phyloP scores from a whole-genome alignment of 306 rosid genomes.

The Crotalaria pallida region DNA sequence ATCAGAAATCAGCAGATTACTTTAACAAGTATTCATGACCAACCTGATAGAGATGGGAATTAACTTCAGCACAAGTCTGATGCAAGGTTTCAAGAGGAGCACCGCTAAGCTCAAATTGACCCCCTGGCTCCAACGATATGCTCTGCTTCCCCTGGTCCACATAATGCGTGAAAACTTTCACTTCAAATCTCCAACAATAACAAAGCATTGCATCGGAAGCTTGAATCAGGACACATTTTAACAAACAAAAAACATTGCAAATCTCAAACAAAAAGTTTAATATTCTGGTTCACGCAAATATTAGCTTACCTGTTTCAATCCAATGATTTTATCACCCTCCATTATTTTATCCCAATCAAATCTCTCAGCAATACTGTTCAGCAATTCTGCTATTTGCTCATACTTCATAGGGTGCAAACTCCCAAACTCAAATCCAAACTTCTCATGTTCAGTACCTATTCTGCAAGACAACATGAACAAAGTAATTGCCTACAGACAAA shows the following conservation, averaged over 20 bases:
- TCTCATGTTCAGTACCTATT: conserved; percentile 99
- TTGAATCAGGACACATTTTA: conserved; percentile 13
- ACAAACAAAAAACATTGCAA: neutral
- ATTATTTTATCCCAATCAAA: conserved; percentile 91
- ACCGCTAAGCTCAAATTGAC: conserved; percentile 99
- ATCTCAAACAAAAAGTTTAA: neutral
- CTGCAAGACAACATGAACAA: conserved; percentile 42
- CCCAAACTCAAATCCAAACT: conserved; percentile 89
- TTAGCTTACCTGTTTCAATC: conserved; percentile 76
- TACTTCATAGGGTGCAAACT: conserved; percentile 71
- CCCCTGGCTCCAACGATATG: conserved; percentile 98
- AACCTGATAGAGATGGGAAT: conserved; percentile 95
- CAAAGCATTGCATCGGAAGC: neutral
- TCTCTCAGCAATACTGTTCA: conserved; percentile 83
- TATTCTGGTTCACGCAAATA: neutral
- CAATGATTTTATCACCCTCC: conserved; percentile 90
- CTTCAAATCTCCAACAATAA: neutral
- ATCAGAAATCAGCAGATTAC: neutral
- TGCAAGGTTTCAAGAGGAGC: conserved; percentile 98
- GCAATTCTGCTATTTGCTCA: conserved; percentile 82
- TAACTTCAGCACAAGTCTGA: conserved; percentile 98
- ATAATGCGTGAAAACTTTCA: neutral
- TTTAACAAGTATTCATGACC: conserved; percentile 5
- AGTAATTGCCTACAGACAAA: conserved; percentile 3
- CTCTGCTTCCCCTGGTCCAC: conserved; percentile 89